Base-by-base conservation (phyloP, 2,329 filamentous ascomycete species). In the Colletotrichum australisinense region DNA sequence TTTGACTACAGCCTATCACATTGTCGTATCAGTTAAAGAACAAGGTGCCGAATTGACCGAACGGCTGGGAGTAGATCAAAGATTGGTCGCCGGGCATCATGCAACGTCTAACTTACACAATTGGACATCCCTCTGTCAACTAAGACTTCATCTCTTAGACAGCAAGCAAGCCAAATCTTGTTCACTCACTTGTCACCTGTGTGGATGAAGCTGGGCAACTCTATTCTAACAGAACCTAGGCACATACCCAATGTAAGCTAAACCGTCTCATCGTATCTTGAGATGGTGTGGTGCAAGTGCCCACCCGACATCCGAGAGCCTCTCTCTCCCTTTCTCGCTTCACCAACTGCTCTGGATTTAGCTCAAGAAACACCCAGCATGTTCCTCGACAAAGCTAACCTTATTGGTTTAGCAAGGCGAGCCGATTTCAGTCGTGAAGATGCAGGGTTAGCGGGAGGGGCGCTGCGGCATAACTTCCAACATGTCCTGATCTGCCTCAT, bases 311-410 rank as follows among this genome's bases (percentile, higher is more conserved):
- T n/a, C 56, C 19, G 60, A 16, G 46, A 30, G n/a, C 60, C 22
- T 22, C 26, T 52, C 30, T 30, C 30, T 30, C 30, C 32, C 30
- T 32, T 9, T 32, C 63, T 71, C 69, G 63, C 69, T 69, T 72
- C 38, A 38, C 65, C 69, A 69, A 19, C 63, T 67, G 19, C 57
- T 63, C 63, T 63, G 14, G 22, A 56, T 63, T 62, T 64, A 70
- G 59, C 67, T 68, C 19, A 12, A 49, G 28, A 60, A 63, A 49
- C 16, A 63, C 38, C 52, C 52, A 57, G 69, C 65, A 69, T n/a
- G 49, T 59, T 52, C 52, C 19, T 22, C 52, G 49, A n/a, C 35
- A 53, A 58, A 59, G 67, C 38, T 30, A 72, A 72, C 59, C 59
- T 73, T 69, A 53, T 26, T 63, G 26, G 26, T 28, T 46, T 35